phyloP scores from a whole-genome alignment of 805 yeast genomes.

The Vanderwaltozyma verrucispora region DNA sequence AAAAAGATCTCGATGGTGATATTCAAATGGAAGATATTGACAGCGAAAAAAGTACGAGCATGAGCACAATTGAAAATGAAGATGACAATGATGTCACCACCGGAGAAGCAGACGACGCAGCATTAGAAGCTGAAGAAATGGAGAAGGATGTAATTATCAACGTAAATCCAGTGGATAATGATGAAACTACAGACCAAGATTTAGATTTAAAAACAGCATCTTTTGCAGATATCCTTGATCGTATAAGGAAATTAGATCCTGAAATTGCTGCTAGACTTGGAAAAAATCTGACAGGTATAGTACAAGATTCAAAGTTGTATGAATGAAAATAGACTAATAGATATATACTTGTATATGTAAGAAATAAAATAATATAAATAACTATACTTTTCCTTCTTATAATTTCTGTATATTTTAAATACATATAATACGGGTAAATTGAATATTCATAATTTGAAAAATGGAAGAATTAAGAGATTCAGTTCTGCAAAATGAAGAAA shows the following conservation, averaged over 20 bases:
- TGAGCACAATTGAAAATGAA: constrained; percentile 13
- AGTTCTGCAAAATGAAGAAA: too few species aligned
- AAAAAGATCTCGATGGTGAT: constrained; percentile 23
- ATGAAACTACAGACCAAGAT: constrained; percentile 16
- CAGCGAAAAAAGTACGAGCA: constrained; percentile 4
- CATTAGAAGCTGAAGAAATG: constrained; percentile 24
- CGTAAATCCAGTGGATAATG: constrained; percentile 10
- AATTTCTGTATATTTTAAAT: too few species aligned
- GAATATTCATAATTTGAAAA: too few species aligned
- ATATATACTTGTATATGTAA: neutral
- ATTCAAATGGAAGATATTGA: constrained; percentile 12
- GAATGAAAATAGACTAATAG: neutral
- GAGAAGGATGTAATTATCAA: constrained; percentile 24
- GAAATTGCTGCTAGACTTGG: constrained; percentile 15
- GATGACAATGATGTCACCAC: constrained; percentile 24
- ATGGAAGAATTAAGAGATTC: too few species aligned
- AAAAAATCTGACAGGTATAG: constrained; percentile 16
- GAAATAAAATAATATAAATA: too few species aligned
- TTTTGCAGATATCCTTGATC: constrained; percentile 23
- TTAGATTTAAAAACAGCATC: constrained; percentile 23
- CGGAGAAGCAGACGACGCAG: constrained; percentile 26
- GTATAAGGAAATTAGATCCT: constrained; percentile 19
- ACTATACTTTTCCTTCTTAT: too few species aligned
- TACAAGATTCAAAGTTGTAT: constrained; percentile 18
- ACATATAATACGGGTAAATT: too few species aligned